Evolutionary conservation across 148 eudicot species (phyloP).

Genomic region (Camellia lanceoleosa): DNA sequence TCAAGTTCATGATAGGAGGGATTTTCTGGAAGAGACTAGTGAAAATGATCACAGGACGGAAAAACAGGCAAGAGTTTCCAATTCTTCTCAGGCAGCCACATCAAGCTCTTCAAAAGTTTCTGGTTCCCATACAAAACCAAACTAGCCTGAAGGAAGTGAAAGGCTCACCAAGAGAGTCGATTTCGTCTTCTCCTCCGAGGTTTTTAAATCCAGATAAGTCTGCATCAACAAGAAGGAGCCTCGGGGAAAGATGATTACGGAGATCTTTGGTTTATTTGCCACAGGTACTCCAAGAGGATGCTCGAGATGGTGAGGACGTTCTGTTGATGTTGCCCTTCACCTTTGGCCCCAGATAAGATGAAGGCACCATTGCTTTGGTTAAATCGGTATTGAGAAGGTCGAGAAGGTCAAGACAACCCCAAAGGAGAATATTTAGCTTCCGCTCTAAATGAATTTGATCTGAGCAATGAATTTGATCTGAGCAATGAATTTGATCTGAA

Average conservation of each 20-base stretch:
- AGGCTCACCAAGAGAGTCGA: constrained; percentile 94
- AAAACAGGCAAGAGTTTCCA: constrained; percentile 62
- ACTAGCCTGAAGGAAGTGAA: constrained; percentile 53
- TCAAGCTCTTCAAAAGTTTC: constrained; percentile 97
- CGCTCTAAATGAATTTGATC: too few relatives aligned
- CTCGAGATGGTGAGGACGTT: constrained; percentile 40
- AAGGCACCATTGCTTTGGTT: too few relatives aligned
- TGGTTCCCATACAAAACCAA: constrained; percentile 57
- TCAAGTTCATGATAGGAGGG: constrained; percentile 19
- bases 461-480: too few relatives aligned
- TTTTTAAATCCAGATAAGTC: constrained; percentile 43
- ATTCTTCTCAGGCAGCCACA: constrained; percentile 66
- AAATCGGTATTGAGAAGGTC: too few relatives aligned
- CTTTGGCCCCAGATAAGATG: too few relatives aligned
- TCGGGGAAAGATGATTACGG: constrained; percentile 33
- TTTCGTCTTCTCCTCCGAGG: constrained; percentile 89
- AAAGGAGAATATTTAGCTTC: too few relatives aligned
- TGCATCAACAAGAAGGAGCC: constrained; percentile 28
- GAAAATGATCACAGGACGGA: constrained; percentile 49
- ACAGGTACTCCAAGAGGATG: constrained; percentile 32
- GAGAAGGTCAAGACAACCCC: too few relatives aligned
- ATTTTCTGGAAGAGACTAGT: constrained; percentile 32
- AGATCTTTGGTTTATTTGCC: constrained; percentile 23
- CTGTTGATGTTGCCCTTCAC: too few relatives aligned
- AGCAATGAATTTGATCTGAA: too few relatives aligned